Base-by-base conservation (phyloP, 2,329 filamentous ascomycete species). In the Atkinsonella hypoxylon region DNA sequence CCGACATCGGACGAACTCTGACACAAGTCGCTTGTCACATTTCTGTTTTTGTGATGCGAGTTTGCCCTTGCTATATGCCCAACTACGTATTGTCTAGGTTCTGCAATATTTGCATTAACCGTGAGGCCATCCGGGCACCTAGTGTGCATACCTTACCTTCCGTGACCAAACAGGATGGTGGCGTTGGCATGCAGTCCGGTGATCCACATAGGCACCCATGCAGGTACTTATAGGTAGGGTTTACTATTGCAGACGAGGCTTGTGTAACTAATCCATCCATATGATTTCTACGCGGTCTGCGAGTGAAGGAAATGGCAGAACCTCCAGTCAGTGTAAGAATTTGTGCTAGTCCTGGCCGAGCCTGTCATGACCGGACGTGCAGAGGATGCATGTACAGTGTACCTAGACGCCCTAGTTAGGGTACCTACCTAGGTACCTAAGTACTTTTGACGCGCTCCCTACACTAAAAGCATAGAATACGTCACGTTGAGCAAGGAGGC, bases 1-100 rank as follows among this genome's bases (percentile, higher is more conserved):
- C 53, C 47, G 51, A 55, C 49, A 43, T 53, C 53, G 53, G 53
- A 51, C 47, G 47, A 51, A 47, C 41, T 50, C 48, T 47, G 49
- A 49, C 46, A 45, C 39, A 22, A 20, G 39, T 53, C 43, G 40
- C 36, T 47, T 51, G 32, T 54, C 48, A 51, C 30, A 15, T 49
- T 44, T 44, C 44, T 26, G 4, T 44, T 26, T 47, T 38, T 5
- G 10, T 47, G 15, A 15, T 47, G 3, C 49, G 39, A 36, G 22
- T 45, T 13, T 45, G 45, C 45, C 49, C 46, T 41, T 48, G 49
- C 30, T 38, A 45, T 22, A 5, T 47, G 13, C 9, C 15, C 26
- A 36, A 31, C 34, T 52, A 47, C 20, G 11, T 34, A 45, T 32
- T 45, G n/a, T n/a, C 30, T 45, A 6, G 30, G 38, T 13, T 36